Conservation (phyloP, 1,284 basidiomycete species). For the Cutaneotrichosporon dermatis region DNA sequence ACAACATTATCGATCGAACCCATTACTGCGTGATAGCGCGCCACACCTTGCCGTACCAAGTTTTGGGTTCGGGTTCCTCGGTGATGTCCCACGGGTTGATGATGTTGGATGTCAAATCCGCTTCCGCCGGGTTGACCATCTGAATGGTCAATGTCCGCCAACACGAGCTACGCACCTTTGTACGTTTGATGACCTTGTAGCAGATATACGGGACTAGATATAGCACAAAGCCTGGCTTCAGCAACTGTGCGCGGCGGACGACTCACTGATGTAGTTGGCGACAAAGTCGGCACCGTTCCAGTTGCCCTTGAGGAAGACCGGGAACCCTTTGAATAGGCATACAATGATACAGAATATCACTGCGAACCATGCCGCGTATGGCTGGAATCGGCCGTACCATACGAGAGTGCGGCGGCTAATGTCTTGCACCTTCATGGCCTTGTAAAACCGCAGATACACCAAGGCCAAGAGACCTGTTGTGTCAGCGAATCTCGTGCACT, state of each 20-base stretch:
- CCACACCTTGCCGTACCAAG: constrained; percentile 13
- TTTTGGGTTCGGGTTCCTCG: constrained; percentile 11
- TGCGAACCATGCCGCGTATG: constrained; percentile 27
- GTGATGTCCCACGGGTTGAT: constrained; percentile 18
- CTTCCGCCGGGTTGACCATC: constrained; percentile 11
- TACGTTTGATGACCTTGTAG: constrained; percentile 36
- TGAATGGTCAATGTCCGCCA: neutral
- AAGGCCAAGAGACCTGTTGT: constrained; percentile 37
- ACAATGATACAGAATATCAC: constrained; percentile 23
- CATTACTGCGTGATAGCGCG: constrained; percentile 4
- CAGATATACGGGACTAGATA: constrained; percentile 69
- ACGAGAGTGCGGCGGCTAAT: constrained; percentile 18
- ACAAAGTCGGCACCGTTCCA: constrained; percentile 11
- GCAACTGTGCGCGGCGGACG: neutral
- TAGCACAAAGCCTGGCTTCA: constrained; percentile 33
- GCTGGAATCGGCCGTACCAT: constrained; percentile 27
- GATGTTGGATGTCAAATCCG: constrained; percentile 13
- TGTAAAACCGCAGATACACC: constrained; percentile 43
- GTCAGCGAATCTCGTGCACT: no score
- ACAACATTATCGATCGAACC: no score
- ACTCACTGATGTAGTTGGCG: constrained; percentile 31
- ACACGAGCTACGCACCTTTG: constrained; percentile 14
- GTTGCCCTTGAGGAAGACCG: constrained; percentile 24
- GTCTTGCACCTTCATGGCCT: constrained; percentile 29
- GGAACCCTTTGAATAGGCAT: constrained; percentile 30